Evolutionary conservation across 768 basidiomycete genomes (phyloP).

Genomic region (Tulasnella sp.): DNA sequence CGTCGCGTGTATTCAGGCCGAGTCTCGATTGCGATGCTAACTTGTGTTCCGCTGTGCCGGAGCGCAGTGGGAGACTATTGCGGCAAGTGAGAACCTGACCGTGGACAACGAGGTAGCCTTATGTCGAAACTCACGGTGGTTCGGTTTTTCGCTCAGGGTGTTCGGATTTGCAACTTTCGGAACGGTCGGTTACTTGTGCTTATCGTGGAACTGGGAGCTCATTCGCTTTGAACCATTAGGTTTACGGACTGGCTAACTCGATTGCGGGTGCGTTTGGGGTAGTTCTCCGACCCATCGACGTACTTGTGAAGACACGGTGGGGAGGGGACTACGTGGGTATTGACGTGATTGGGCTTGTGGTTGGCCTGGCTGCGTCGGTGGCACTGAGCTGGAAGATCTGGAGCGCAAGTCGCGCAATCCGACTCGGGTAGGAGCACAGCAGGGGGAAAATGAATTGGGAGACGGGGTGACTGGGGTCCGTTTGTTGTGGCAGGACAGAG

Average conservation of each 20-base stretch:
- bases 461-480: background rate
- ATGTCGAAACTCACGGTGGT: background rate
- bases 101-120: slow-evolving; percentile 1
- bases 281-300: slow-evolving; percentile 27
- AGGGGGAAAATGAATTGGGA: background rate
- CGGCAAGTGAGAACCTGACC: slow-evolving; percentile 19
- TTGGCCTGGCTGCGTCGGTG: slow-evolving; percentile 20
- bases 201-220: background rate
- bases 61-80: slow-evolving; percentile 20
- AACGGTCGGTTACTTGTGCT: slow-evolving; percentile 19
- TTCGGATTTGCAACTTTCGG: slow-evolving; percentile 30
- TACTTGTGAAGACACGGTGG: slow-evolving; percentile 25
- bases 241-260: slow-evolving; percentile 30
- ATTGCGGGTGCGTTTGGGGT: slow-evolving; percentile 27
- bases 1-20: background rate
- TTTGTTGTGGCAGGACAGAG: background rate
- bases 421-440: background rate
- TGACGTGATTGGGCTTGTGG: slow-evolving; percentile 22
- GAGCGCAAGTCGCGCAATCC: background rate
- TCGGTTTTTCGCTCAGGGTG: slow-evolving; percentile 9
- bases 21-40: slow-evolving; percentile 9
- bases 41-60: background rate
- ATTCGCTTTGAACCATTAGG: background rate
- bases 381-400: slow-evolving; percentile 19
- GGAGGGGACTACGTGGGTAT: slow-evolving; percentile 26